These are phyloP conservation scores for Candida glaebosa DNA, from an alignment of 805 yeast genomes.

Conservation along the genomic window DNA sequence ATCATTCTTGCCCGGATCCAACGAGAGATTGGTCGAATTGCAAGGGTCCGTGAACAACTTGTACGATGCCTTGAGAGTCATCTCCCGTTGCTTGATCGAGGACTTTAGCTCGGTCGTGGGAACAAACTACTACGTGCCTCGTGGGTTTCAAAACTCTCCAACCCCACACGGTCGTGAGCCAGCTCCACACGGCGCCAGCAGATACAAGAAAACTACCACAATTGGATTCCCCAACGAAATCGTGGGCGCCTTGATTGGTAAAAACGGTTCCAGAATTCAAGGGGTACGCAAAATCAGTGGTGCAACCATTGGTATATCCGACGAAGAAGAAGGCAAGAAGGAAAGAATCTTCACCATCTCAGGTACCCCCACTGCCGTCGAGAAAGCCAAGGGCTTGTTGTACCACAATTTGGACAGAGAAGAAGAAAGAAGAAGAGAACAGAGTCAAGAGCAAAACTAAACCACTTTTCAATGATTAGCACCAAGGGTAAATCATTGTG, in stretches of 20 bases:
- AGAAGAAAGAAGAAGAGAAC: slow-evolving; percentile 41
- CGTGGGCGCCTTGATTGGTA: slow-evolving; percentile 89
- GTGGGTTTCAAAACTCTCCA: slow-evolving; percentile 20
- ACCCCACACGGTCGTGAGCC: slow-evolving; percentile 5
- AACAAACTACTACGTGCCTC: slow-evolving; percentile 61
- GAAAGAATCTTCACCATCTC: slow-evolving; percentile 69
- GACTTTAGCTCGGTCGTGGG: slow-evolving; percentile 68
- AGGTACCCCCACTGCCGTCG: slow-evolving; percentile 56
- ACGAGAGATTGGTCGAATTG: slow-evolving; percentile 82
- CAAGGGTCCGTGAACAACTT: slow-evolving; percentile 74
- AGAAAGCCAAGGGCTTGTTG: slow-evolving; percentile 55
- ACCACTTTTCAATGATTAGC: not conserved
- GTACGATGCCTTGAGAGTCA: slow-evolving; percentile 51
- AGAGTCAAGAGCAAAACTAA: slow-evolving; percentile 2
- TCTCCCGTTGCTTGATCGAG: slow-evolving; percentile 70
- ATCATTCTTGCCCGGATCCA: slow-evolving; percentile 73
- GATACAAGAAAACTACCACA: slow-evolving; percentile 22
- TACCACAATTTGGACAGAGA: slow-evolving; percentile 59
- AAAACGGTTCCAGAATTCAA: slow-evolving; percentile 80
- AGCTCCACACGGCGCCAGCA: not conserved
- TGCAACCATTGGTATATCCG: slow-evolving; percentile 73
- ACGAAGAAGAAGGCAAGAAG: slow-evolving; percentile 59
- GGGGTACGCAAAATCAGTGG: slow-evolving; percentile 78
- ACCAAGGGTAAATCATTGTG: not conserved
- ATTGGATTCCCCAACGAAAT: slow-evolving; percentile 70